Evolutionary conservation across 306 rosid species (phyloP), one percentile per base, ranked within the genome.

Genomic region (Acmispon strigosus): DNA sequence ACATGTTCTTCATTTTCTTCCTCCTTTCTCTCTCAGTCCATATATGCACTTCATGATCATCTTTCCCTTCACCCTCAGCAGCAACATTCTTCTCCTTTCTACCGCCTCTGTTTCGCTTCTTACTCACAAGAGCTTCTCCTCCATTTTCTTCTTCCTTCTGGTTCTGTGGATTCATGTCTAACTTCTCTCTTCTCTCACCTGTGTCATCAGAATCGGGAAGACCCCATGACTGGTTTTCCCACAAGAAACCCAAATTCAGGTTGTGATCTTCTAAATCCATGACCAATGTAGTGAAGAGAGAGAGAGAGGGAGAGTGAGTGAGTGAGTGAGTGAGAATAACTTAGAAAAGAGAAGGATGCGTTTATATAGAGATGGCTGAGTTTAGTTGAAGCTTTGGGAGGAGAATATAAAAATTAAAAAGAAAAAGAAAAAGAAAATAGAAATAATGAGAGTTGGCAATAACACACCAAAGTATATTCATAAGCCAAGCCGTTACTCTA

Each of bases 1-100:
- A 94, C 96, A 94, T 83, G 76, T 73, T 82, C 70, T 81, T 84
- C 95, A 94, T 89, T 88, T 86, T 94, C 84, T 86, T 94, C 80
- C 97, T 84, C 76, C 97, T 86, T 64, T 94, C 89, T 73, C 96
- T 89, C 78, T 93, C 97, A 0, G 90, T 83, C 89, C 85, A 84
- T 19, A 90, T 86, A 29, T 90, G 94, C 17, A 80, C 53, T 7
- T 83, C 91, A 76, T 88, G 82, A 15, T 11, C 67, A 17, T 27
- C 50, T 50, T 37, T 67, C 18, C 8, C 62, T 16, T 50, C 59
- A 47, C 14, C 19, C 41, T 10, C 62, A 11, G 2, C n/a, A 17
- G 3, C 3, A 48, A 10, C 61, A 11, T 41, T 74, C 3, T 58
- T 72, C 14, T 41, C 43, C 2, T 37, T 60, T 18, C n/a, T 51